Conservation (phyloP, 108 stramenopile species). For the Licmophora abbreviata region DNA sequence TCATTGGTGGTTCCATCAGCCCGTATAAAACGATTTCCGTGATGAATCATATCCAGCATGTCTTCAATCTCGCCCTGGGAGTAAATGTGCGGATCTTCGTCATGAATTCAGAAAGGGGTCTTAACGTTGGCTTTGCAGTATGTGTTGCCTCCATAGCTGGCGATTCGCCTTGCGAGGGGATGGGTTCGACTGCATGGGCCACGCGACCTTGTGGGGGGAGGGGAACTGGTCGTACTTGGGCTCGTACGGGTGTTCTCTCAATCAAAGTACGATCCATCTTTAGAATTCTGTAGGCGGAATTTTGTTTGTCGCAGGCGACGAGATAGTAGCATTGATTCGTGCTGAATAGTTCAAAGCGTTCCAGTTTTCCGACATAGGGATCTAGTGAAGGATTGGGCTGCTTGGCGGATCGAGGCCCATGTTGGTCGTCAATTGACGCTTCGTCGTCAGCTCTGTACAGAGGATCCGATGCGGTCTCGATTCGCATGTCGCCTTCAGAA, state of each 20-base stretch:
- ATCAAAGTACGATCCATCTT: conserved; percentile 86
- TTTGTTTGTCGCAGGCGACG: conserved; percentile 61
- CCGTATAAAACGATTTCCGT: conserved; percentile 46
- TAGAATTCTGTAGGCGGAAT: conserved; percentile 57
- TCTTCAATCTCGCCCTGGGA: conserved; percentile 71
- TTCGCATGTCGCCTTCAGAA: too few species aligned
- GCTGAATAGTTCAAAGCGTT: conserved; percentile 70
- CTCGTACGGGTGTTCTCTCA: conserved; percentile 48
- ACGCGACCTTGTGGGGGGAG: not conserved
- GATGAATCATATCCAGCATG: conserved; percentile 84
- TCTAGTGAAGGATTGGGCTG: conserved; percentile 27
- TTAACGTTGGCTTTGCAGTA: conserved; percentile 39
- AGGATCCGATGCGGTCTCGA: not conserved
- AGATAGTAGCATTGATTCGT: conserved; percentile 76
- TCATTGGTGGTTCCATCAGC: not conserved
- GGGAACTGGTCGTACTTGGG: not conserved
- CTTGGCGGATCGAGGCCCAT: not conserved
- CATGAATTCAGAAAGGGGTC: conserved; percentile 61
- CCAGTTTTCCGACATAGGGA: conserved; percentile 66
- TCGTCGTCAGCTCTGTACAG: not conserved
- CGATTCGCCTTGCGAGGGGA: not conserved
- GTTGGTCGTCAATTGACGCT: not conserved
- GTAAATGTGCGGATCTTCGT: conserved; percentile 80
- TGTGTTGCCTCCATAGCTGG: conserved; percentile 5
- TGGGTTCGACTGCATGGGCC: not conserved